Evolutionary conservation across 2,329 filamentous ascomycete species (phyloP).

Genomic region (Ophiocordyceps camponoti-leonardi): DNA sequence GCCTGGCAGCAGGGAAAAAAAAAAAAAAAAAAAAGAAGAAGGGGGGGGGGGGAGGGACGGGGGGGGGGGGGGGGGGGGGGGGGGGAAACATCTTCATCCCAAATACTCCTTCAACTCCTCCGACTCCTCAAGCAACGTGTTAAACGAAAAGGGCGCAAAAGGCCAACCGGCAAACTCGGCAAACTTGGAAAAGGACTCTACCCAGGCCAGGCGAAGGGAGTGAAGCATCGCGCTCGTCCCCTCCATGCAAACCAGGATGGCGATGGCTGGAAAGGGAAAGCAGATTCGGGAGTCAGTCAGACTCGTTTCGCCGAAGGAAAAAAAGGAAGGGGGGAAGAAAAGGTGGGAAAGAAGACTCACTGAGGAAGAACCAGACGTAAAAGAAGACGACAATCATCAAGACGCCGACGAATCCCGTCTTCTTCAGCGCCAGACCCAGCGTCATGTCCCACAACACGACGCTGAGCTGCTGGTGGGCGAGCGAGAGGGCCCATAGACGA

Average conservation of each 20-base stretch:
- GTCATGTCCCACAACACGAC: conserved; percentile 97
- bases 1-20: too few relatives aligned
- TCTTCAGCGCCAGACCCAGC: conserved; percentile 55
- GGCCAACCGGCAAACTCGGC: conserved; percentile 79
- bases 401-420: conserved; percentile 50
- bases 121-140: conserved; percentile 69
- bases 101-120: conserved; percentile 40
- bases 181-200: conserved; percentile 96
- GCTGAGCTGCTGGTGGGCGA: conserved; percentile 94
- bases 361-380: conserved; percentile 79
- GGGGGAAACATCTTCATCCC: conserved; percentile 15
- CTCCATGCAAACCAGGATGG: conserved; percentile 81
- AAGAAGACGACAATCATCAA: conserved; percentile 72
- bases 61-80: too few relatives aligned
- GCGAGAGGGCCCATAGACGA: conserved; percentile 90
- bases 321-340: not conserved
- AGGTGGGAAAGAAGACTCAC: conserved; percentile 12
- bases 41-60: too few relatives aligned
- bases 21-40: not conserved
- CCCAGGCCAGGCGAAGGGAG: conserved; percentile 82
- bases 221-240: conserved; percentile 93
- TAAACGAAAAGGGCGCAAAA: conserved; percentile 82
- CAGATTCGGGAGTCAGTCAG: too few relatives aligned
- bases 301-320: conserved; percentile 4
- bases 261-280: conserved; percentile 21